Conservation (phyloP, 768 basidiomycete species). For the Kwoniella europaea region DNA sequence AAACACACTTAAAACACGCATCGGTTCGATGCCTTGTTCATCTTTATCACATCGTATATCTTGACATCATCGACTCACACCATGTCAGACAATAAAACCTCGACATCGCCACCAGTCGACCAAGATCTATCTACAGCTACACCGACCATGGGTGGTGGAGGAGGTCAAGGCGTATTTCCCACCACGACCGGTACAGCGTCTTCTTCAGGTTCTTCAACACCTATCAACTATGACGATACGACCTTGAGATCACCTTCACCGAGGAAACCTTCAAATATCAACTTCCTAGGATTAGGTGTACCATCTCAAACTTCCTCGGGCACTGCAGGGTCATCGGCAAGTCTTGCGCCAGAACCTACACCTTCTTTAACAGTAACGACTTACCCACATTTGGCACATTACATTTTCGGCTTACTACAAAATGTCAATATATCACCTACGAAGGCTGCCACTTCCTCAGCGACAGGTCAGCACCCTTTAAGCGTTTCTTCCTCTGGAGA, state of each 20-base stretch:
- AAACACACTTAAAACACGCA: not conserved
- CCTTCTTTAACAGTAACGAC: constrained; percentile 33
- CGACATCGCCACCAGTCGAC: not conserved
- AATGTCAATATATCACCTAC: constrained; percentile 33
- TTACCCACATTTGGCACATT: constrained; percentile 49
- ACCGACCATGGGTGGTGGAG: not conserved
- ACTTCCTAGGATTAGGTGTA: constrained; percentile 20
- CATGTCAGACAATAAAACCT: not conserved
- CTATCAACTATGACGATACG: constrained; percentile 7
- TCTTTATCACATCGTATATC: not conserved
- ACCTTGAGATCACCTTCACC: constrained; percentile 25
- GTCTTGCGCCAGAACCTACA: constrained; percentile 15
- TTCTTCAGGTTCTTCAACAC: constrained; percentile 5
- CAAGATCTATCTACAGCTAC: constrained; percentile 1
- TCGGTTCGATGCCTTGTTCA: not conserved
- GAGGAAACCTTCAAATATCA: constrained; percentile 7
- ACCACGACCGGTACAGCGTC: not conserved
- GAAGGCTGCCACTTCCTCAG: constrained; percentile 6
- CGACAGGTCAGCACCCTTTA: constrained; percentile 48
- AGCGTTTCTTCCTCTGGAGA: constrained; percentile 53
- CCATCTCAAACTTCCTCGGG: constrained; percentile 15
- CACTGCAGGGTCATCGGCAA: constrained; percentile 3
- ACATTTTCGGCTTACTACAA: constrained; percentile 44
- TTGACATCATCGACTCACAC: not conserved
- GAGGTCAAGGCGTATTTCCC: constrained; percentile 7